Evolutionary conservation across 2,329 filamentous ascomycete genomes (phyloP).

Genomic region (Phaeosphaeria sp.): DNA sequence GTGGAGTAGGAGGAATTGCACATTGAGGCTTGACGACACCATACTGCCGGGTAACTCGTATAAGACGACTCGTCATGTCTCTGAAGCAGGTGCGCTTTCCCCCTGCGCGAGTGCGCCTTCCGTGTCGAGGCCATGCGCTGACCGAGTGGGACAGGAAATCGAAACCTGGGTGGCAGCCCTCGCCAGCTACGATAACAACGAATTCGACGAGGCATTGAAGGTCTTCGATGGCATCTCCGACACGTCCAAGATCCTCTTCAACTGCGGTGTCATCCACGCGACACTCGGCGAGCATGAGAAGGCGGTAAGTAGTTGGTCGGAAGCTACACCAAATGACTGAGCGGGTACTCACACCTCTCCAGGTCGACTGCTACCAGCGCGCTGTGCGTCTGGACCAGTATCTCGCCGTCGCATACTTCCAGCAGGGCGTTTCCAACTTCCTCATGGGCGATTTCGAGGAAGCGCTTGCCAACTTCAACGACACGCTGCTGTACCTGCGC

Average conservation of each 20-base stretch:
- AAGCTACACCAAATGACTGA: conserved; percentile 1
- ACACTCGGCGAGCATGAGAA: conserved; percentile 95
- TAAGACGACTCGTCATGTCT: conserved; percentile 53
- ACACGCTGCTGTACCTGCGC: conserved; percentile 90
- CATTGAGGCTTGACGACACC: conserved; percentile 48
- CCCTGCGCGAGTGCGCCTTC: conserved; percentile 15
- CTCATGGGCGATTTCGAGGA: conserved; percentile 96
- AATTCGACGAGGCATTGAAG: conserved; percentile 87
- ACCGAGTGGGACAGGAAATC: conserved; percentile 77
- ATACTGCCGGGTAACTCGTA: conserved; percentile 50
- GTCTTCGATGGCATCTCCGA: conserved; percentile 88
- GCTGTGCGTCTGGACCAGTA: conserved; percentile 92
- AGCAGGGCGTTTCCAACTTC: conserved; percentile 98
- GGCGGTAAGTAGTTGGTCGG: conserved; percentile 69
- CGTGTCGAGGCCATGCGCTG: conserved; percentile 27
- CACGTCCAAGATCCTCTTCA: conserved; percentile 98
- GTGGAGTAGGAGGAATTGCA: conserved; percentile 34
- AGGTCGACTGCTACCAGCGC: conserved; percentile 95
- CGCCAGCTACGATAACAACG: conserved; percentile 92
- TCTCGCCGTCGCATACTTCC: conserved; percentile 96
- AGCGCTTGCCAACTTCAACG: conserved; percentile 97
- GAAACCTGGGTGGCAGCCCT: conserved; percentile 97
- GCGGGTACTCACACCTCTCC: conserved; percentile 26
- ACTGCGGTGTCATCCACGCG: conserved; percentile 96
- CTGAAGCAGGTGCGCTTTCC: conserved; percentile 53